Evolutionary conservation across 2,329 filamentous ascomycete species (phyloP).

Genomic region (Pseudogymnoascus sp.): DNA sequence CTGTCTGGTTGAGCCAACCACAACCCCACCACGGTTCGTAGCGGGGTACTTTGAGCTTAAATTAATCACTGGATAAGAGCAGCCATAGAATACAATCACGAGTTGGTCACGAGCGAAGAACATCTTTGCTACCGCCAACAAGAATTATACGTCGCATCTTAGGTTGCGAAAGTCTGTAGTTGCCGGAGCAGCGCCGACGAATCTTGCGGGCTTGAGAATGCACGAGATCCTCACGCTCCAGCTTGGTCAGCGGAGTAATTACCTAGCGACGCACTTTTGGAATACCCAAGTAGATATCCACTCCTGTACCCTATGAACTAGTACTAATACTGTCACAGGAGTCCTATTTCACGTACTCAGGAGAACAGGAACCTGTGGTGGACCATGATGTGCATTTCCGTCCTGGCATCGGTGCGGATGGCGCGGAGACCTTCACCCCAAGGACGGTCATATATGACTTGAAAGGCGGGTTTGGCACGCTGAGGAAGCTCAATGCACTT

Average conservation of each 20-base stretch:
- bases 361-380: constrained; percentile 57
- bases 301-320: background rate
- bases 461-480: constrained; percentile 83
- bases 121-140: background rate
- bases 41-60: constrained; percentile 4
- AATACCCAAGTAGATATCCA: constrained; percentile 64
- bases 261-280: constrained; percentile 94
- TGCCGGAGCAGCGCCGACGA: background rate
- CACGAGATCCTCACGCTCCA: constrained; percentile 93
- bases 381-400: constrained; percentile 87
- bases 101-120: background rate
- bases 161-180: background rate
- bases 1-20: constrained; percentile 1
- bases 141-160: background rate
- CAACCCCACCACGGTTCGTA: background rate
- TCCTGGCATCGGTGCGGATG: constrained; percentile 71
- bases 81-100: background rate
- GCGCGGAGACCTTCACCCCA: constrained; percentile 84
- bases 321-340: constrained; percentile 49
- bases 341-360: constrained; percentile 88
- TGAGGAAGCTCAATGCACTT: constrained; percentile 80
- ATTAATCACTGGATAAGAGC: background rate
- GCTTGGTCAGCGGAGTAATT: constrained; percentile 87
- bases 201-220: constrained; percentile 45
- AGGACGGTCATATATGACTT: constrained; percentile 90